Conservation (phyloP, 345 rosid species). For the Eucalyptus guilfoylei region DNA sequence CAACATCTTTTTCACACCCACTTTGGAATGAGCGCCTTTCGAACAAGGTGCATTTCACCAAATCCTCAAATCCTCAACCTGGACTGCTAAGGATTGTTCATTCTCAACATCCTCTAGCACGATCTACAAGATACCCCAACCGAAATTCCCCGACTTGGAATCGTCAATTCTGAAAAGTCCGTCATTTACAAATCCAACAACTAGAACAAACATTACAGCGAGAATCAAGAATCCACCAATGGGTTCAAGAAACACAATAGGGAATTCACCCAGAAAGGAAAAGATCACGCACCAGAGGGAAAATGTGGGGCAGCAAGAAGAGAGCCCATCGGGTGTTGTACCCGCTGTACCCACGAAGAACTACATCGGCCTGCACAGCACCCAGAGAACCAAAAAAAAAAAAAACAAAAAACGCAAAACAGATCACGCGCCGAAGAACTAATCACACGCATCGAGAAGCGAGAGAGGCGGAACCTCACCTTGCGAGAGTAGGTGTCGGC, state of each 20-base stretch:
- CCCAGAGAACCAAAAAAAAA: background rate
- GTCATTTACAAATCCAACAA: background rate
- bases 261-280: background rate
- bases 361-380: conserved; percentile 43
- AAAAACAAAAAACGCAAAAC: background rate
- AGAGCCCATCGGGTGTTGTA: conserved; percentile 94
- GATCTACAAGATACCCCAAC: background rate
- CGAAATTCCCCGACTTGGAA: background rate
- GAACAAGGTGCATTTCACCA: background rate
- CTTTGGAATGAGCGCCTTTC: background rate
- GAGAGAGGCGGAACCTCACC: conserved; percentile 2
- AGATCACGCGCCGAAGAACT: background rate
- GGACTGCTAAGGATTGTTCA: background rate
- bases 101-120: background rate
- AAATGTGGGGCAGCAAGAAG: conserved; percentile 64
- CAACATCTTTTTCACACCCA: background rate
- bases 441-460: background rate
- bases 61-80: background rate
- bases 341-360: conserved; percentile 92
- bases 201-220: background rate
- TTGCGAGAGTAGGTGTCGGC: conserved; percentile 73
- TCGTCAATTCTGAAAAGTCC: background rate
- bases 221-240: background rate
- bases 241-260: background rate
- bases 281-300: conserved; percentile 44